Percentiles rank a stretch among this genome's conserved stretches.
These are phyloP conservation scores for Albifimbria verrucaria DNA, from an alignment of 2,329 filamentous ascomycete genomes.

Conservation along the genomic window DNA sequence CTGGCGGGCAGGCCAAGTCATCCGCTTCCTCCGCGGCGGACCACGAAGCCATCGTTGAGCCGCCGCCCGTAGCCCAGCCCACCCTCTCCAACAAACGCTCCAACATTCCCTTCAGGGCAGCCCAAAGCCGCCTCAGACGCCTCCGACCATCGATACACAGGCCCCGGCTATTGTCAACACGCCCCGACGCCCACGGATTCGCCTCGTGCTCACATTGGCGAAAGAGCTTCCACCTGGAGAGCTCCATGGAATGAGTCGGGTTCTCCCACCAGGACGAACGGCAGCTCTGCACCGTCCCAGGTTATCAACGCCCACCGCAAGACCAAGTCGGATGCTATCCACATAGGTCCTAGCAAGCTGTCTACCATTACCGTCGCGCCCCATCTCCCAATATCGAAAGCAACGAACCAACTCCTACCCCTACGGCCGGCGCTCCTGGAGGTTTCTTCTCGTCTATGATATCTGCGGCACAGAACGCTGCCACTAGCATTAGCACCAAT, in stretches of 20 bases:
- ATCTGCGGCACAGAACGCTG: conserved; percentile 89
- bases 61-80: conserved; percentile 25
- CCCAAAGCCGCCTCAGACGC: conserved; percentile 41
- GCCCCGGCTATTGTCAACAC: conserved; percentile 62
- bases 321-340: conserved; percentile 50
- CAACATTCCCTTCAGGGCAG: conserved; percentile 24
- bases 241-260: conserved; percentile 22
- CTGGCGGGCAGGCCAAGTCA: conserved; percentile 12
- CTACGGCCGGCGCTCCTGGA: conserved; percentile 43
- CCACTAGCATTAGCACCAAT: conserved; percentile 69
- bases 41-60: conserved; percentile 22
- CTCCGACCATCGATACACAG: conserved; percentile 39
- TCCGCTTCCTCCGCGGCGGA: conserved; percentile 16
- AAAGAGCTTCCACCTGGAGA: conserved; percentile 22
- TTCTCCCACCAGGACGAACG: conserved; percentile 37
- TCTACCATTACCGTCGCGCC: conserved; percentile 72
- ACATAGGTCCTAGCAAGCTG: conserved; percentile 76
- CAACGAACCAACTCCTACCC: conserved; percentile 53
- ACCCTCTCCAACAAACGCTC: conserved; percentile 23
- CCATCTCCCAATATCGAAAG: conserved; percentile 74
- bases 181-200: conserved; percentile 61
- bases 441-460: conserved; percentile 95
- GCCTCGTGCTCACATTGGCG: conserved; percentile 12
- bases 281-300: conserved; percentile 57
- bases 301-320: conserved; percentile 70